These are phyloP conservation scores for Zangia roseola DNA, from an alignment of 768 basidiomycete species.

Conservation along the genomic window DNA sequence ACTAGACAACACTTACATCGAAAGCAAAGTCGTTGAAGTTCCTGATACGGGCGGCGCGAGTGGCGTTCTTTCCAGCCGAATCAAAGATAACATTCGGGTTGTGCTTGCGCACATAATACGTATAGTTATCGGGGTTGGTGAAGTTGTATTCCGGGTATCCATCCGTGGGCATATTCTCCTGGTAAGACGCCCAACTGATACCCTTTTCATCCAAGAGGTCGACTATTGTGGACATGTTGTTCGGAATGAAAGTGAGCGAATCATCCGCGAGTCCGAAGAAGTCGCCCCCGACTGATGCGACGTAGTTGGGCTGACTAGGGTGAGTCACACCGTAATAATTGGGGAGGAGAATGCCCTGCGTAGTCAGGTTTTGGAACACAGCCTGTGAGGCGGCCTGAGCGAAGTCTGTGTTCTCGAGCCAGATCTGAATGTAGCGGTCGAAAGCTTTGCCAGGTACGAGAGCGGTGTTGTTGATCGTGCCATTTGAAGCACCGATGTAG, in stretches of 20 bases:
- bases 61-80: slow-evolving; percentile 42
- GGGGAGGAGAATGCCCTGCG: slow-evolving; percentile 47
- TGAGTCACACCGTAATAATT: slow-evolving; percentile 53
- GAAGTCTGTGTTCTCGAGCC: slow-evolving; percentile 65
- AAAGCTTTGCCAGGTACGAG: slow-evolving; percentile 43
- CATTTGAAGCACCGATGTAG: slow-evolving; percentile 43
- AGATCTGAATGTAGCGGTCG: slow-evolving; percentile 52
- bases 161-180: slow-evolving; percentile 56
- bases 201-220: slow-evolving; percentile 58
- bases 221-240: slow-evolving; percentile 54
- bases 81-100: slow-evolving; percentile 53
- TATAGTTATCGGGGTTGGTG: slow-evolving; percentile 35
- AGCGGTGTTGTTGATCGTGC: slow-evolving; percentile 39
- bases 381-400: slow-evolving; percentile 25
- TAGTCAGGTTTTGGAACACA: slow-evolving; percentile 38
- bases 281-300: slow-evolving; percentile 48
- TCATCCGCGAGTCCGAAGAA: slow-evolving; percentile 52
- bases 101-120: slow-evolving; percentile 58
- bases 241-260: slow-evolving; percentile 29
- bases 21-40: slow-evolving; percentile 64
- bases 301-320: slow-evolving; percentile 63
- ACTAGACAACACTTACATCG: slow-evolving; percentile 37
- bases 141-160: slow-evolving; percentile 44
- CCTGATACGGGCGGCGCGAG: slow-evolving; percentile 44
- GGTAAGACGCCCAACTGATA: slow-evolving; percentile 61